These are phyloP conservation scores for Thinopyrum elongatum DNA, from an alignment of 176 grass and related monocot genomes.

Conservation along the genomic window DNA sequence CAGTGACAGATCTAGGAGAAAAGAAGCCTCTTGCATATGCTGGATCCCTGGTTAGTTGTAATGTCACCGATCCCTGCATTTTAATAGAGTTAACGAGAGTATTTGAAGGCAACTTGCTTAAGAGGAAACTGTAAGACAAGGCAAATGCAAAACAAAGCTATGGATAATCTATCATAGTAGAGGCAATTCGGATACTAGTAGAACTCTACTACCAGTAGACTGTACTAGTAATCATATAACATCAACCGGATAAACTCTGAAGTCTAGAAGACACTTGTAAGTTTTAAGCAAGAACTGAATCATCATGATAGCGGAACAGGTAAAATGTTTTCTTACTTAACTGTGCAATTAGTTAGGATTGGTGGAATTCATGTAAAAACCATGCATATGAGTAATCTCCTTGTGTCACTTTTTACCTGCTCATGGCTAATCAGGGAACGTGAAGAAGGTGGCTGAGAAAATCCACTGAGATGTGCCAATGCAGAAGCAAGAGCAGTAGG, in stretches of 20 bases:
- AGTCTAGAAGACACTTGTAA: slow-evolving; percentile 3
- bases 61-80: slow-evolving; percentile 77
- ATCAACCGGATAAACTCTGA: slow-evolving; percentile 13
- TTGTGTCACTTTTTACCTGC: slow-evolving; percentile 50
- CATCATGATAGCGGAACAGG: background rate
- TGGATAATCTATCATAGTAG: background rate
- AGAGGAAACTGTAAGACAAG: slow-evolving; percentile 15
- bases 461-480: slow-evolving; percentile 97
- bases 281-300: background rate
- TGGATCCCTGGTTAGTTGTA: slow-evolving; percentile 76
- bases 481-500: slow-evolving; percentile 86
- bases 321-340: background rate
- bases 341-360: background rate
- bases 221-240: background rate
- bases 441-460: slow-evolving; percentile 92
- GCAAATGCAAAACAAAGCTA: slow-evolving; percentile 23
- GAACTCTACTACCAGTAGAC: background rate
- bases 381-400: slow-evolving; percentile 14
- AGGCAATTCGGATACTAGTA: background rate
- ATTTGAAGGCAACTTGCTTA: slow-evolving; percentile 2
- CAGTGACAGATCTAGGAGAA: slow-evolving; percentile 89
- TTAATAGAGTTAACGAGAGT: slow-evolving; percentile 23
- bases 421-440: slow-evolving; percentile 92
- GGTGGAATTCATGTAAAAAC: slow-evolving; percentile 11
- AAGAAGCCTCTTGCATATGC: slow-evolving; percentile 85